Percentiles rank a stretch among this genome's conserved stretches.
Conservation (phyloP, 2,329 filamentous ascomycete genomes). For the Remersonia thermophila region DNA sequence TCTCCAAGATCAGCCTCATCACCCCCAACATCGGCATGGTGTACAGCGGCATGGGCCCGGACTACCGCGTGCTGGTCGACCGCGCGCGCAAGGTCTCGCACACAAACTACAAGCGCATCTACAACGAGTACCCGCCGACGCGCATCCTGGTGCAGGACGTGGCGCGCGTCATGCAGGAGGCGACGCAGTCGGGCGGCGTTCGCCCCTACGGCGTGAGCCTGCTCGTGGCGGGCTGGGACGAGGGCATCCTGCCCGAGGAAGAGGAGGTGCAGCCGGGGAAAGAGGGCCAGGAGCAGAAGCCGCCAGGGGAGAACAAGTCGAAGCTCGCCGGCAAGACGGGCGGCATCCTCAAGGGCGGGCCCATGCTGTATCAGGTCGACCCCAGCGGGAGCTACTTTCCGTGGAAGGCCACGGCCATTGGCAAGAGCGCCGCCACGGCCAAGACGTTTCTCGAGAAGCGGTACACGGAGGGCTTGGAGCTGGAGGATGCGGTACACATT, state of each 20-base stretch:
- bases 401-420: constrained; percentile 98
- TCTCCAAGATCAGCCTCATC: constrained; percentile 95
- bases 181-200: constrained; percentile 94
- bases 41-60: constrained; percentile 97
- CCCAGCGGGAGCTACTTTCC: constrained; percentile 98
- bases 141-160: constrained; percentile 98
- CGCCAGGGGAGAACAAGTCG: constrained; percentile 56
- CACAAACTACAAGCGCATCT: constrained; percentile 98
- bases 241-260: constrained; percentile 80
- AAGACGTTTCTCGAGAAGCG: constrained; percentile 99
- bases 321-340: constrained; percentile 77
- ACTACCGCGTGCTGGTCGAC: constrained; percentile 95
- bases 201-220: constrained; percentile 92
- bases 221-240: constrained; percentile 94
- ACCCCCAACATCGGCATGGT: constrained; percentile 99
- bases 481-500: constrained; percentile 98
- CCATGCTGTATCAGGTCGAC: constrained; percentile 97
- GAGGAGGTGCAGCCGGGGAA: constrained; percentile 47
- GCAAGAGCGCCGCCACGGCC: constrained; percentile 93
- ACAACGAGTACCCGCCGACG: constrained; percentile 99
- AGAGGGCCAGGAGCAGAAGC: constrained; percentile 33
- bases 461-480: constrained; percentile 91
- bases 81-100: constrained; percentile 97
- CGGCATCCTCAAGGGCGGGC: constrained; percentile 87
- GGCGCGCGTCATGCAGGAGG: constrained; percentile 95